Percentiles rank a stretch among this genome's conserved stretches.
Conservation (phyloP, 2,329 filamentous ascomycete species). For the Fusarium equiseti region DNA sequence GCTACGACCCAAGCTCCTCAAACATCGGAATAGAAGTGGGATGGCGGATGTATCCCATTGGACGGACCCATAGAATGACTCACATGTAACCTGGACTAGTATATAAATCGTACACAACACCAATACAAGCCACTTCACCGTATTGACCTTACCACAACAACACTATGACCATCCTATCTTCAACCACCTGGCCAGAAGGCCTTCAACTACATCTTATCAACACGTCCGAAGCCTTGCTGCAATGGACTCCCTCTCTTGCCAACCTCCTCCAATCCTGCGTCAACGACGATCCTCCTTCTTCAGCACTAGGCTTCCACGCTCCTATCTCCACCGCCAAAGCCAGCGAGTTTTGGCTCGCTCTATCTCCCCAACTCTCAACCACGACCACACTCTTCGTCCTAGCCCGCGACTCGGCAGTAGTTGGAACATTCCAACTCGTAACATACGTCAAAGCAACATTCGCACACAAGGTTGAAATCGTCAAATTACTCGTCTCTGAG, state of each 20-base stretch:
- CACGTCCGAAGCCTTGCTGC: not conserved
- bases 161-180: not conserved
- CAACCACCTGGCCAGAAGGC: not conserved
- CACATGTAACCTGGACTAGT: no score
- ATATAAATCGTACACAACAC: no score
- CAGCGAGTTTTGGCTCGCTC: not conserved
- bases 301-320: conserved; percentile 6
- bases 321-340: not conserved
- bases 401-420: not conserved
- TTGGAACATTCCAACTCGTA: not conserved
- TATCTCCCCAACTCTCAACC: not conserved
- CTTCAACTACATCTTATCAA: not conserved
- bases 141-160: not conserved
- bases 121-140: no score
- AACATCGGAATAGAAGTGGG: no score
- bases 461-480: conserved; percentile 1
- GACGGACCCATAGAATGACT: no score
- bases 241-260: not conserved
- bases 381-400: not conserved
- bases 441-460: not conserved
- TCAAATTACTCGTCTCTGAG: not conserved
- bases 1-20: no score
- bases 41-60: no score
- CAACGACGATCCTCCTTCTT: conserved; percentile 4
- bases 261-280: not conserved